Conservation (phyloP, 208 protist genomes). For the Leishmania mexicana region DNA sequence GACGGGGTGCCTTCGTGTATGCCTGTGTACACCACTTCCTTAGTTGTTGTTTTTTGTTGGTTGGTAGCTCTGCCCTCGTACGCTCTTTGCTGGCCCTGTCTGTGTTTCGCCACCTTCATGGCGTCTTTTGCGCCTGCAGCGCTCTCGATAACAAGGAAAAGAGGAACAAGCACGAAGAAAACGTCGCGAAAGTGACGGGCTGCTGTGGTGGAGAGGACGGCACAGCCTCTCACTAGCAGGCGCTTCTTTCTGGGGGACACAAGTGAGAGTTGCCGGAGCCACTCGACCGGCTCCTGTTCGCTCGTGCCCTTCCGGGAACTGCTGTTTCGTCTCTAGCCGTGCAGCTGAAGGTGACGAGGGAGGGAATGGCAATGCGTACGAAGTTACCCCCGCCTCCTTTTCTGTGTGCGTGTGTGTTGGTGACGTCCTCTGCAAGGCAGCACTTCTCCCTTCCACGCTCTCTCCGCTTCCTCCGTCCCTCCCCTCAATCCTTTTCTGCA, state of each 20-base stretch:
- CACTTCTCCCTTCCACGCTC: slow-evolving; percentile 6
- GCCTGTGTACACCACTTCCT: background rate
- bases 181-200: background rate
- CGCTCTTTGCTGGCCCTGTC: background rate
- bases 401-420: slow-evolving; percentile 9
- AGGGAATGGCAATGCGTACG: background rate
- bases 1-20: background rate
- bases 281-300: background rate
- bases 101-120: background rate
- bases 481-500: background rate
- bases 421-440: background rate
- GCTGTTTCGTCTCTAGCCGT: background rate
- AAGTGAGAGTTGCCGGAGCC: background rate
- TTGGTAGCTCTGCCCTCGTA: background rate
- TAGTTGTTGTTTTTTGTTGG: background rate
- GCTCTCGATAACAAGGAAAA: background rate
- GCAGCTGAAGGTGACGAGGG: background rate
- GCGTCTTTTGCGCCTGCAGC: background rate
- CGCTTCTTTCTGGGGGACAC: background rate
- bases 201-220: background rate
- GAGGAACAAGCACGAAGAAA: background rate
- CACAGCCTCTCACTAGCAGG: background rate
- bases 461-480: background rate
- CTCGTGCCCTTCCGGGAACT: background rate
- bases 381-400: background rate